phyloP scores from a whole-genome alignment of 2,329 filamentous ascomycete species.

The Dryadomyces sulphureus region DNA sequence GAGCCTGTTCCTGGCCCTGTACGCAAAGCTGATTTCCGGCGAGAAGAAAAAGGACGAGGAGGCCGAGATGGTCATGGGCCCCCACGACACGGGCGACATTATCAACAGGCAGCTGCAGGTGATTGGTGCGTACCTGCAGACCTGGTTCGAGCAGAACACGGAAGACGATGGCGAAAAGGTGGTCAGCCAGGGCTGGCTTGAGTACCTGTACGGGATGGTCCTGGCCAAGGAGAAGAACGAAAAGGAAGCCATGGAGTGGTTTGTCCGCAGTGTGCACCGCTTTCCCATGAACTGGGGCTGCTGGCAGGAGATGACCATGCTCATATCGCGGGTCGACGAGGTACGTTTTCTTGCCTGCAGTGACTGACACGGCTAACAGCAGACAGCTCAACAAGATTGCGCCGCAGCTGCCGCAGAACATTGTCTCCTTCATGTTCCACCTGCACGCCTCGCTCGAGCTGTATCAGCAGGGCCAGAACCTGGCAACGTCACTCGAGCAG shows the following conservation, averaged over 20 bases:
- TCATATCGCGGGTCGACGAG: constrained; percentile 70
- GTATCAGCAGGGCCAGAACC: constrained; percentile 65
- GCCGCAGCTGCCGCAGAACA: constrained; percentile 67
- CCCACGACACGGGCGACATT: constrained; percentile 72
- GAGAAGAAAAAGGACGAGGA: constrained; percentile 96
- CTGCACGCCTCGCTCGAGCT: constrained; percentile 83
- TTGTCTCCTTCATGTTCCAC: constrained; percentile 90
- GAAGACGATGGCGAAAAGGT: constrained; percentile 42
- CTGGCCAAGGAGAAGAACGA: constrained; percentile 86
- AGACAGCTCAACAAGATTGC: constrained; percentile 55
- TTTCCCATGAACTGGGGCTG: constrained; percentile 96
- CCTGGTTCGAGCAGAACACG: constrained; percentile 60
- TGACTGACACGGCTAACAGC: background rate
- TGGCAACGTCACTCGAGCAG: constrained; percentile 61
- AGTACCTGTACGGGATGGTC: constrained; percentile 80
- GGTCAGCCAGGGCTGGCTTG: constrained; percentile 79
- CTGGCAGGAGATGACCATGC: constrained; percentile 79
- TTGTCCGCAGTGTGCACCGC: constrained; percentile 76
- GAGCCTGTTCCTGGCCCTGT: constrained; percentile 80
- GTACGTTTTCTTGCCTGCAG: no score
- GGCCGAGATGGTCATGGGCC: constrained; percentile 91
- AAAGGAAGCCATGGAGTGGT: constrained; percentile 65
- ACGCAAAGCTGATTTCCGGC: constrained; percentile 82
- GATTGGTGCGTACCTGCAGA: constrained; percentile 61
- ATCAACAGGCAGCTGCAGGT: constrained; percentile 71